A percentile compares a stretch with the other conserved stretches of the same genome.
These are phyloP conservation scores for Scedosporium minutisporum DNA, from an alignment of 2,329 filamentous ascomycete genomes.

Conservation along the genomic window DNA sequence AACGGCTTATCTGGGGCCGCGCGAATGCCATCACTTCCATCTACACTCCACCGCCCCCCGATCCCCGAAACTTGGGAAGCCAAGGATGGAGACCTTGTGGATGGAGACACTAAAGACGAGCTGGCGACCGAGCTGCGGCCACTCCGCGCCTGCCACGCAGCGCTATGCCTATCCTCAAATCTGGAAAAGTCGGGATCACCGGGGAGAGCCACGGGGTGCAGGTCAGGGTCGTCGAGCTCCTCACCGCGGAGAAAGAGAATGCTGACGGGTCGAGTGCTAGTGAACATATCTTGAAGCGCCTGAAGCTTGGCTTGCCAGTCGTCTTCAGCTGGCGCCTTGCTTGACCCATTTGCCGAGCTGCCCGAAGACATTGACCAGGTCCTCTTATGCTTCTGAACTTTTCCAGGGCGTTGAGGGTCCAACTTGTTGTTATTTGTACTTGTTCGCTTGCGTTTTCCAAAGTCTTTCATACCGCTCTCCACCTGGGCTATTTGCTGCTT, in stretches of 20 bases:
- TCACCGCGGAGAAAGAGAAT: conserved; percentile 69
- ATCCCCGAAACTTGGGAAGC: conserved; percentile 42
- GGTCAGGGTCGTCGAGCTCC: conserved; percentile 69
- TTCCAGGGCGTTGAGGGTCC: conserved; percentile 56
- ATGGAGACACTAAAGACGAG: conserved; percentile 55
- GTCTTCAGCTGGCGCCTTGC: conserved; percentile 52
- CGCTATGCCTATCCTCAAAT: conserved; percentile 29
- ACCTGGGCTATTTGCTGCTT: conserved; percentile 85
- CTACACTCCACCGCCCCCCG: conserved; percentile 39
- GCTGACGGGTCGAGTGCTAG: conserved; percentile 69
- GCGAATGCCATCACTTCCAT: conserved; percentile 15
- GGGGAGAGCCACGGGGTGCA: conserved; percentile 63
- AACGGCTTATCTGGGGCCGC: conserved; percentile 43
- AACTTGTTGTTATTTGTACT: neutral
- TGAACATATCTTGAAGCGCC: conserved; percentile 79
- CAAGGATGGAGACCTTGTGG: conserved; percentile 55
- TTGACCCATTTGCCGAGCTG: conserved; percentile 47
- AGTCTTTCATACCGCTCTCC: conserved; percentile 58
- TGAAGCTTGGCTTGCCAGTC: conserved; percentile 72
- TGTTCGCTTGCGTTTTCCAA: conserved; percentile 51
- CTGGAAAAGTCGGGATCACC: conserved; percentile 38
- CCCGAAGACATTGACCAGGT: conserved; percentile 91
- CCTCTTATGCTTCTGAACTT: conserved; percentile 80
- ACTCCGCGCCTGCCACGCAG: conserved; percentile 43
- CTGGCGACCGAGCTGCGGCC: conserved; percentile 47